These are phyloP conservation scores for Claviceps cyperi DNA, from an alignment of 2,329 filamentous ascomycete species.

Conservation along the genomic window DNA sequence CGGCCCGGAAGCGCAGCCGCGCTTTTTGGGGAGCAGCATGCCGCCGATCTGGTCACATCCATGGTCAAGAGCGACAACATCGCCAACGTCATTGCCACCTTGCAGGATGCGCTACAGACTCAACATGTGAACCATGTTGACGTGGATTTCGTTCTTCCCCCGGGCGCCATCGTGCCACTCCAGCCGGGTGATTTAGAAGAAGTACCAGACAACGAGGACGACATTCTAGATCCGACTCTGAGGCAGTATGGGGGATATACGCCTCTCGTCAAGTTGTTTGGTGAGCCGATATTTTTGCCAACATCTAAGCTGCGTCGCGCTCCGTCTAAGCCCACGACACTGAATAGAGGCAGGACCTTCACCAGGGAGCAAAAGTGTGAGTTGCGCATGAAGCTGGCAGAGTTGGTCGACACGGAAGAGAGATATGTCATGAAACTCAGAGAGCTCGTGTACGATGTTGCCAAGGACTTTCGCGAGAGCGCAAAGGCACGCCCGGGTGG, in stretches of 20 bases:
- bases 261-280: constrained; percentile 62
- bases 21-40: constrained; percentile 83
- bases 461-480: constrained; percentile 62
- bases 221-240: constrained; percentile 47
- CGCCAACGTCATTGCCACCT: constrained; percentile 53
- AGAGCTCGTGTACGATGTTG: constrained; percentile 68
- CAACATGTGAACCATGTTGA: constrained; percentile 78
- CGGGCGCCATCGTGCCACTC: constrained; percentile 56
- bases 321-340: constrained; percentile 69
- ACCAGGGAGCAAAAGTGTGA: constrained; percentile 70
- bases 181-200: constrained; percentile 45
- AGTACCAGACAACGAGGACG: constrained; percentile 47
- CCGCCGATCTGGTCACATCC: constrained; percentile 72
- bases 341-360: constrained; percentile 67
- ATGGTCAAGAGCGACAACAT: constrained; percentile 74
- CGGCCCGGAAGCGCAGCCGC: constrained; percentile 49
- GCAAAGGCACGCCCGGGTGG: constrained; percentile 41
- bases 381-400: constrained; percentile 74
- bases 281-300: constrained; percentile 73
- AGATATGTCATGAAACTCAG: constrained; percentile 82
- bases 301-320: constrained; percentile 73
- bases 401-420: constrained; percentile 86
- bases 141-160: constrained; percentile 71
- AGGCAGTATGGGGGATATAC: constrained; percentile 67
- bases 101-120: constrained; percentile 64